These are phyloP conservation scores for Penicillium bovifimosum DNA, from an alignment of 495 filamentous ascomycete species.

Conservation along the genomic window DNA sequence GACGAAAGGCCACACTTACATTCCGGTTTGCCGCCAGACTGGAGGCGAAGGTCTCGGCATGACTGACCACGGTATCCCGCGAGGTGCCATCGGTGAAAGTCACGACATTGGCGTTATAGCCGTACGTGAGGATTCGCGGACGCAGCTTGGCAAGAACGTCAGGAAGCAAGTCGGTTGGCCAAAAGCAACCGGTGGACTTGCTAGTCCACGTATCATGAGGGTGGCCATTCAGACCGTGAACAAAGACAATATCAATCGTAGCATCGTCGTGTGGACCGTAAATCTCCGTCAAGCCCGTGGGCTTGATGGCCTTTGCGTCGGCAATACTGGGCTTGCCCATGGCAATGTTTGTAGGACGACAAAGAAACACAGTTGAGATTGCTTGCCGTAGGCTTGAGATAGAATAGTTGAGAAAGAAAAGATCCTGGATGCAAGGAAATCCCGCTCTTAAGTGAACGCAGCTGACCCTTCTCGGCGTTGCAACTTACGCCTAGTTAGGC, in stretches of 20 bases:
- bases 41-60: constrained; percentile 75
- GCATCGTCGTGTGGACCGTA: constrained; percentile 48
- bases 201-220: constrained; percentile 72
- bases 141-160: constrained; percentile 53
- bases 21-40: constrained; percentile 53
- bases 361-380: constrained; percentile 2
- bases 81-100: constrained; percentile 55
- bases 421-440: not conserved
- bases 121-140: constrained; percentile 73
- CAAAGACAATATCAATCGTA: constrained; percentile 57
- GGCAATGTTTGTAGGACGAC: constrained; percentile 1
- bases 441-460: not conserved
- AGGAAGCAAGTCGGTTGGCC: constrained; percentile 72
- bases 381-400: not conserved
- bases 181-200: constrained; percentile 59
- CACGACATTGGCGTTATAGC: constrained; percentile 77
- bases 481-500: too few species aligned
- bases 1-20: constrained; percentile 27
- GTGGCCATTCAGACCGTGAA: constrained; percentile 80
- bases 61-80: constrained; percentile 73
- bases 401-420: not conserved
- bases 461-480: too few species aligned
- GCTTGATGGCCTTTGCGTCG: constrained; percentile 55
- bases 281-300: constrained; percentile 65
- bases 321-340: constrained; percentile 24